Evolutionary conservation across 1,284 basidiomycete species (phyloP), one percentile per base, ranked within the genome.

Genomic region (Caloboletus inedulis): DNA sequence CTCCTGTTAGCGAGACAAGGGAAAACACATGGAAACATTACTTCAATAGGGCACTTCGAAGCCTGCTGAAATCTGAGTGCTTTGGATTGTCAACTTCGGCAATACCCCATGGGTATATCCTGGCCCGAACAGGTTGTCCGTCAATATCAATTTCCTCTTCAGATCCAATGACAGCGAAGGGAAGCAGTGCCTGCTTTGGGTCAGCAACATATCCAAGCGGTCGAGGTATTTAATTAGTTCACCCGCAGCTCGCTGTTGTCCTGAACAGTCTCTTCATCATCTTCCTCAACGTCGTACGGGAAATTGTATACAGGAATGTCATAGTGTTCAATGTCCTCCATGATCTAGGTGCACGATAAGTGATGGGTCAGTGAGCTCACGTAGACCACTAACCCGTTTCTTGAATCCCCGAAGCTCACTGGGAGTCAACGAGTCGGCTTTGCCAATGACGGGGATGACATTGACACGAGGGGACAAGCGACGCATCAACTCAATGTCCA

Each of bases 291-390:
- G 63, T 99, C 97, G 72, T 97, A 99, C 0, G 97, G 97, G 83
- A 99, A 99, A 78, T 99, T 99, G 81, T 99, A 99, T 42, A 99
- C 90, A 7, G 97, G 96, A 62, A 99, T 99, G 60, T 90, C 88
- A 69, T 99, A 98, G 77, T 98, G 84, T 69, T 98, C 96, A 62
- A 99, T 98, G 70, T 99, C 96, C 74, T 99, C 95, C 94, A 98
- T 98, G 68, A 99, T 87, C 91, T 95, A 61, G 23, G 33, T 21
- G 40, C 18, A 41, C 0, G 1, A 25, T 69, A 10, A 65, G 54
- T 31, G 1, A 43, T 34, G 23, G 1, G 6, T 19, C n/a, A 40
- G 39, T 46, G 44, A 31, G 30, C 12, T 27, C 30, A 54, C 46
- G 49, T 52, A 19, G 27, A 43, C 37, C 29, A 77, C 84, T 61